Conservation (phyloP, 495 filamentous ascomycete species). For the Aspergillus sparsus region DNA sequence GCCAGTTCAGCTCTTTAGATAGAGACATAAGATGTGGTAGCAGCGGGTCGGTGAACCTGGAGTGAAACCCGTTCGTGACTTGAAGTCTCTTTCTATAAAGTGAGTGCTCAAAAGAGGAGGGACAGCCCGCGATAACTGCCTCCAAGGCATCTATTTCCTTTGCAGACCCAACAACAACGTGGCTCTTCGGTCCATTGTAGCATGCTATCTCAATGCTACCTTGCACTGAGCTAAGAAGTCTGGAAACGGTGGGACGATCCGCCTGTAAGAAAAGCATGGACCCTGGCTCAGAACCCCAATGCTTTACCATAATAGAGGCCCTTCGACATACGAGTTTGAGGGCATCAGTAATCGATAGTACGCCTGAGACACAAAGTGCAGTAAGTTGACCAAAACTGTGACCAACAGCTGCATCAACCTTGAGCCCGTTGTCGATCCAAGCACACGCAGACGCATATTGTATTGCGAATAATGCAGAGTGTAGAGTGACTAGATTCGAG, state of each 20-base stretch:
- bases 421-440: constrained; percentile 54
- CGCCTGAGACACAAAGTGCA: constrained; percentile 44
- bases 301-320: constrained; percentile 37
- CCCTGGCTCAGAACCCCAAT: constrained; percentile 45
- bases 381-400: constrained; percentile 59
- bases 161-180: constrained; percentile 40
- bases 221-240: background rate
- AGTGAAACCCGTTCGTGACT: constrained; percentile 21
- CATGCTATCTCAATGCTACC: constrained; percentile 41
- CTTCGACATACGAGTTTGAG: constrained; percentile 43
- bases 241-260: constrained; percentile 23
- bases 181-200: constrained; percentile 44
- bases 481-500: constrained; percentile 41
- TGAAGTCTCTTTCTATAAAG: too few relatives aligned
- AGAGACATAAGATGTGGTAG: too few relatives aligned
- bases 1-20: too few relatives aligned
- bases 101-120: too few relatives aligned
- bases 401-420: constrained; percentile 41
- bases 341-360: constrained; percentile 37
- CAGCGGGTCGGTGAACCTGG: constrained; percentile 10
- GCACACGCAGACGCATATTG: constrained; percentile 51
- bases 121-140: too few relatives aligned
- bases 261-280: constrained; percentile 48
- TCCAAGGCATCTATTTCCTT: constrained; percentile 34
- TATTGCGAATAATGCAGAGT: constrained; percentile 45